Evolutionary conservation across 2,329 filamentous ascomycete species (phyloP), one percentile per base, ranked within the genome.

Genomic region (Beauveria bassiana): DNA sequence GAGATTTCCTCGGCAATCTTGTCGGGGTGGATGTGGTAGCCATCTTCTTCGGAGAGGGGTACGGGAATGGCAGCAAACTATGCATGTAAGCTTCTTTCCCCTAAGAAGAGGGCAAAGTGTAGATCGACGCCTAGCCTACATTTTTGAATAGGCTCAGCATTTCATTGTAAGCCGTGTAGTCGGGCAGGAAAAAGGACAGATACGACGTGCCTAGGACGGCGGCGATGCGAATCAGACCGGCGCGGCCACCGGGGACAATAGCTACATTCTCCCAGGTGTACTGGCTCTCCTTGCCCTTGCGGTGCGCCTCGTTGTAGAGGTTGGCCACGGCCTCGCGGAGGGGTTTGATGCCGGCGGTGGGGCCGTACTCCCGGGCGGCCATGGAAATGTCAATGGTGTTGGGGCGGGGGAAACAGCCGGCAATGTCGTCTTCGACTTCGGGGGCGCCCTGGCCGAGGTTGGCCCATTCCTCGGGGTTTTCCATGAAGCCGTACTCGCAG

Each of bases 251-350:
- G 51, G 93, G 93, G 3, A 98, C 93, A 72, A 98, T 96, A 73
- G 90, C 93, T 20, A 97, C 93, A 74, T 98, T 98, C 80, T 98
- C 93, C 89, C 91, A 97, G 6, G 90, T 96, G 74, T 98, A 98
- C 77, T 96, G 82, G 75, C 89, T 93, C 12, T 86, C 82, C 78
- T 95, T 96, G 70, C 89, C 91, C 77, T 93, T 78, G 66, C 93
- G 87, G 70, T 97, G 93, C 74, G 93, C 90, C 73, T 88, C 89
- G 71, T 98, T 98, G 83, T 98, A 98, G 64, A 98, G 83, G 63
- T 87, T 86, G 62, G 93, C 93, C 50, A 98, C 92, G 20, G 93
- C 93, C 70, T 91, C 89, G 68, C 93, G 84, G 66, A 98, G 80
- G 28, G 91, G 87, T 78, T 91, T 93, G 80, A 97, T 98, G 70